These are phyloP conservation scores for Candida succiphila DNA, from an alignment of 805 yeast genomes.

Conservation along the genomic window DNA sequence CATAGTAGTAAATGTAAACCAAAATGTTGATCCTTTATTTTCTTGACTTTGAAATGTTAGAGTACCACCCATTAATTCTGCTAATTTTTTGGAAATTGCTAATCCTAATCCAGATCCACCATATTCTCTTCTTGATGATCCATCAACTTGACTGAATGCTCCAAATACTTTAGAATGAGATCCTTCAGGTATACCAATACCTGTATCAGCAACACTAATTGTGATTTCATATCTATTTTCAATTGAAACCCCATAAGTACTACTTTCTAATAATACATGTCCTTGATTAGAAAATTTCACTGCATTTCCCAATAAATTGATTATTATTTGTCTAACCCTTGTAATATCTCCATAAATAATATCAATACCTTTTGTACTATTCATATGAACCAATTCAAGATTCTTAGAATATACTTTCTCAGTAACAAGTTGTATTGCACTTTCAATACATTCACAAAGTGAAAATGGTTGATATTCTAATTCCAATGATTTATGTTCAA, in stretches of 20 bases:
- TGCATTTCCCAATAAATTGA: constrained; percentile 44
- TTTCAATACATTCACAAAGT: constrained; percentile 32
- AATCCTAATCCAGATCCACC: constrained; percentile 73
- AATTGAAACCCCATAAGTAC: constrained; percentile 18
- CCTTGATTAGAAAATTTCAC: constrained; percentile 40
- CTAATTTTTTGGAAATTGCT: constrained; percentile 81
- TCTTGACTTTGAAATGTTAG: constrained; percentile 34
- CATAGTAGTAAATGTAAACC: constrained; percentile 25
- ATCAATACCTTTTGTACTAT: constrained; percentile 28
- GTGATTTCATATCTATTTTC: constrained; percentile 28
- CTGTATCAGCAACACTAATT: constrained; percentile 37
- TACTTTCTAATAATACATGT: constrained; percentile 26
- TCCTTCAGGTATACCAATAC: constrained; percentile 40
- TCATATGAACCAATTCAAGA: constrained; percentile 34
- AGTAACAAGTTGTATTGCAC: constrained; percentile 37
- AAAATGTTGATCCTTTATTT: constrained; percentile 37
- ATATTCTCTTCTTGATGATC: constrained; percentile 37
- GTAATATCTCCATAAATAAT: constrained; percentile 38
- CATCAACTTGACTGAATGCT: constrained; percentile 48
- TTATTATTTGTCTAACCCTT: constrained; percentile 38
- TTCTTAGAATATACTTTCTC: constrained; percentile 35
- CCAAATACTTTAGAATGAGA: constrained; percentile 37
- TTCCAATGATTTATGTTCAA: constrained; percentile 43
- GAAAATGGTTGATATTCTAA: constrained; percentile 34
- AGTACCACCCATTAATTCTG: constrained; percentile 67